Evolutionary conservation across 1,139 yeast species (phyloP), one percentile per base, ranked within the genome.

Genomic region (Petasospora fabianii): DNA sequence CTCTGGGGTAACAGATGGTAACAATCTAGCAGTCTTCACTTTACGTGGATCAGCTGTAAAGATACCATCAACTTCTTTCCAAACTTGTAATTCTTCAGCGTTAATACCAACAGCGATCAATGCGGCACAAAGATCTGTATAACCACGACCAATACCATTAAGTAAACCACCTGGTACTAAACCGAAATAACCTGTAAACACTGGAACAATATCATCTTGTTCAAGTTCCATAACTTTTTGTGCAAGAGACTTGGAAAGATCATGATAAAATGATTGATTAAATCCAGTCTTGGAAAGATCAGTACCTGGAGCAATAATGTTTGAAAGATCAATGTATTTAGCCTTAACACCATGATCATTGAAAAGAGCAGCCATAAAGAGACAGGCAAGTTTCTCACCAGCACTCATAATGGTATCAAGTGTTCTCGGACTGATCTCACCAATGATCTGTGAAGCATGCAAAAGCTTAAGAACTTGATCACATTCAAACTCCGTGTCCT

Each of bases 61-160:
- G 32, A 92, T 92, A 52, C 98, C 98, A 61, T 92, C 98, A 36
- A 92, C 98, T 68, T 92, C 98, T 58, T 92, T 92, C 98, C 98
- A 92, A 35, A 92, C 86, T 66, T 92, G 98, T 42, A 92, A 70
- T 64, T 92, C 98, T 35, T 87, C 95, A 1, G 97, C 97, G 51
- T 74, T 78, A 38, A 84, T 64, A 1, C 97, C 98, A 21, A 92
- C 97, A 0, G 98, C 97, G 30, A 88, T 76, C 57, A 92, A 73
- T 1, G 98, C 98, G 14, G 98, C 98, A 70, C 98, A 92, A 51
- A 92, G 69, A 61, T 92, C 98, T 13, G 98, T 92, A 63, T 92
- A 92, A 20, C 98, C 98, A 60, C 98, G 79, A 31, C 98, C 98
- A 44, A 92, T 94, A 40, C 94, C 88, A 54, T 84, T 84, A 50